Evolutionary conservation across 2,329 filamentous ascomycete genomes (phyloP), one percentile per base, ranked within the genome.

Genomic region (Simplicillium sp.): DNA sequence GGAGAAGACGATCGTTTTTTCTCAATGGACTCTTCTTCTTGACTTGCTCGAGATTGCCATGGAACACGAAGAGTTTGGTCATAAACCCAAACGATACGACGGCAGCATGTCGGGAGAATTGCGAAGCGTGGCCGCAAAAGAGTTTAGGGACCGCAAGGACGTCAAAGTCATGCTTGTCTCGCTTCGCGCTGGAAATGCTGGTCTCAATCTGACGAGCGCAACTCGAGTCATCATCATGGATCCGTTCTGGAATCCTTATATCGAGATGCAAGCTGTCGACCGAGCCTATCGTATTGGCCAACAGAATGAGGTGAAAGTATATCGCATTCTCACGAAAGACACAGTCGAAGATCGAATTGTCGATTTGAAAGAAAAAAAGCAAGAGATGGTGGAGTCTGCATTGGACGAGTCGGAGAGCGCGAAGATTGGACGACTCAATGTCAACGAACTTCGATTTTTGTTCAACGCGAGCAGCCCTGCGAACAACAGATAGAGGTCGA

Each of bases 181-280:
- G 50, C 67, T 95, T 34, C 77, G 78, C 11, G 88, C 92, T 3
- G 90, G 86, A 58, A 85, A 83, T 44, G 80, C 88, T 0, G 89
- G 89, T 2, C 73, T 96, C 36, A 96, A 96, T 54, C 71, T 96
- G 16, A 86, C 84, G 32, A 77, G 80, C 14, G 89, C 88, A 1
- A 87, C 81, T 2, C 82, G 87, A 47, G 86, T 95, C 49, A 87
- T 96, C 58, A 84, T 95, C 48, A 79, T 94, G 55, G 88, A 95
- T 56, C 88, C 88, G 0, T 94, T 94, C 65, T 95, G 87, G 87
- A 96, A 95, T 48, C 89, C 88, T 0, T 94, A 84, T 55, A 84
- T 94, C 37, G 89, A 95, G 62, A 87, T 88, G 61, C 89, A 96
- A 62, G 89, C 89, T 4, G 82, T 95, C 38, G 89, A 94, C 57